Percentiles rank a stretch among this genome's conserved stretches.
phyloP scores from a whole-genome alignment of 192 early-diverging fungal genomes.

The Pilaira anomala region DNA sequence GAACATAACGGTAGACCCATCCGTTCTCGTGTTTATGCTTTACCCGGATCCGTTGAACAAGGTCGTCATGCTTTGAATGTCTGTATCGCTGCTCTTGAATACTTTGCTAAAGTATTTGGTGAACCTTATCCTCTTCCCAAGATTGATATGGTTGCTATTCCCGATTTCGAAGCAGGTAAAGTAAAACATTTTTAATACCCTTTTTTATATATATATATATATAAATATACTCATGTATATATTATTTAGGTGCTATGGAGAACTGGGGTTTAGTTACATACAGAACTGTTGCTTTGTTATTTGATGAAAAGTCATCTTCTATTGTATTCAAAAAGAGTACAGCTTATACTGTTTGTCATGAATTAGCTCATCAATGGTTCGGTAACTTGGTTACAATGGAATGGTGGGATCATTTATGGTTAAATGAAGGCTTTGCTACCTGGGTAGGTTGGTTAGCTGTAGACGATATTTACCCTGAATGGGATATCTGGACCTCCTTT shows the following conservation, averaged over 20 bases:
- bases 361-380: constrained; percentile 85
- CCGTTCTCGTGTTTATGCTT: constrained; percentile 81
- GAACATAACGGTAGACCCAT: constrained; percentile 69
- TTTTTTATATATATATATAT: too few relatives aligned
- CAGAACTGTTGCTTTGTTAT: constrained; percentile 79
- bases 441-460: constrained; percentile 90
- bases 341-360: constrained; percentile 91
- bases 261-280: constrained; percentile 98
- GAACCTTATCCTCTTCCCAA: constrained; percentile 92
- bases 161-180: constrained; percentile 63
- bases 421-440: constrained; percentile 98
- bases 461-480: constrained; percentile 89
- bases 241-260: constrained; percentile 72
- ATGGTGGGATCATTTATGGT: constrained; percentile 94
- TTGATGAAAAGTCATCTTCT: constrained; percentile 75
- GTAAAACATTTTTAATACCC: too few relatives aligned
- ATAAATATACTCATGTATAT: constrained; percentile 24
- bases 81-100: constrained; percentile 73
- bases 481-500: constrained; percentile 91
- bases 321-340: constrained; percentile 76
- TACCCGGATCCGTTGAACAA: constrained; percentile 72
- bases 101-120: constrained; percentile 83
- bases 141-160: constrained; percentile 86
- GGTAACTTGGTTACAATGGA: constrained; percentile 93
- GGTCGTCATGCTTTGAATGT: constrained; percentile 83